phyloP scores from a whole-genome alignment of 495 filamentous ascomycete species.

The Podospora comata region DNA sequence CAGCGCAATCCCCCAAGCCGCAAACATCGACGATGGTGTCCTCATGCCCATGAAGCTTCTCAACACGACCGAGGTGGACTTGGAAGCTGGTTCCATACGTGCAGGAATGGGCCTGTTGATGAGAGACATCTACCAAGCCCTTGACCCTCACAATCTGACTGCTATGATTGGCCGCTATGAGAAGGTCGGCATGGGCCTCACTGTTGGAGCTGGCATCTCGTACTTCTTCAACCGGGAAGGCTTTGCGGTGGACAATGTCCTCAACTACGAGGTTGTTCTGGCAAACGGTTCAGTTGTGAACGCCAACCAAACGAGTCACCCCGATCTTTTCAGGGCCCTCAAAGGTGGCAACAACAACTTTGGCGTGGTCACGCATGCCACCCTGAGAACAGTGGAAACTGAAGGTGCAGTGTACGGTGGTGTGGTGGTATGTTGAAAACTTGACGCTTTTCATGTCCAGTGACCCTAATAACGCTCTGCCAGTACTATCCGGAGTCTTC shows the following conservation, averaged over 20 bases:
- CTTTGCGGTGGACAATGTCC: neutral
- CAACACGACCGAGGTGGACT: neutral
- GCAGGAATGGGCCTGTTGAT: neutral
- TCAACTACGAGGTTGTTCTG: constrained; percentile 2
- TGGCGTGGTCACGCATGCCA: neutral
- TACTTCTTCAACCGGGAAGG: neutral
- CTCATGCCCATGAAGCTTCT: neutral
- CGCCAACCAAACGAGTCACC: neutral
- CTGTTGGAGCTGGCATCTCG: neutral
- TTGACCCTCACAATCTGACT: neutral
- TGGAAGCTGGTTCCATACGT: neutral
- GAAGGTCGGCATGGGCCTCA: neutral
- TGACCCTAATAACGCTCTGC: neutral
- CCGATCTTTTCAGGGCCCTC: constrained; percentile 2
- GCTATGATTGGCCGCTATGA: neutral
- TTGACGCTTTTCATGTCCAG: neutral
- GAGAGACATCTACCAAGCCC: neutral
- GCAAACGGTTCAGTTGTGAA: neutral
- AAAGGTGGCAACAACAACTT: constrained; percentile 5
- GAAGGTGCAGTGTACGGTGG: neutral
- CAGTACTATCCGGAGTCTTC: neutral
- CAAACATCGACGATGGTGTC: neutral
- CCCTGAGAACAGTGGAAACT: neutral
- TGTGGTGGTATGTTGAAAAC: neutral
- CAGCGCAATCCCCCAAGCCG: neutral